Evolutionary conservation across 805 yeast genomes (phyloP).

Genomic region (Peterozyma xylosa): DNA sequence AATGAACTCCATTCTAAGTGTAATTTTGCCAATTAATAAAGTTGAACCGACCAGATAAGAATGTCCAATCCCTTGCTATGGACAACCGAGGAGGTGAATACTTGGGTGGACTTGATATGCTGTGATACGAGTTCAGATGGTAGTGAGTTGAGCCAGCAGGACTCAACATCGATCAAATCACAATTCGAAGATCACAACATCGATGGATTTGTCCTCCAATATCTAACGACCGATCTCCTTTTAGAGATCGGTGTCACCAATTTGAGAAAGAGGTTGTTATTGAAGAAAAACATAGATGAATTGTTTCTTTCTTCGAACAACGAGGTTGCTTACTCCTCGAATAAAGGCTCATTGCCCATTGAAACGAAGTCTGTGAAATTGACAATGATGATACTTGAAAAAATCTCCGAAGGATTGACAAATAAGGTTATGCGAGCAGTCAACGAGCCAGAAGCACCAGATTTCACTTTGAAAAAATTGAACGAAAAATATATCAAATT

Average conservation of each 20-base stretch:
- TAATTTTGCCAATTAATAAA: no score
- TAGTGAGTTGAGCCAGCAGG: background rate
- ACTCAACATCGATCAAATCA: background rate
- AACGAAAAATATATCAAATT: slow-evolving; percentile 48
- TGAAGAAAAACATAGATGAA: slow-evolving; percentile 54
- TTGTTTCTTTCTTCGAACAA: slow-evolving; percentile 31
- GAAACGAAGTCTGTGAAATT: slow-evolving; percentile 2
- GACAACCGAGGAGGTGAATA: slow-evolving; percentile 5
- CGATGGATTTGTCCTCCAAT: slow-evolving; percentile 66
- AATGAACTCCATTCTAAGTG: no score
- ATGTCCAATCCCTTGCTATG: background rate
- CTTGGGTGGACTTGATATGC: background rate
- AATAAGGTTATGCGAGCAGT: background rate
- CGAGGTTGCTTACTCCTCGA: slow-evolving; percentile 4
- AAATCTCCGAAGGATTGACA: background rate
- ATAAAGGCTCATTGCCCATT: background rate
- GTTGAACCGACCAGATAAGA: no score
- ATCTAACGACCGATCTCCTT: slow-evolving; percentile 62
- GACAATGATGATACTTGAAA: slow-evolving; percentile 4
- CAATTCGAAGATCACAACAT: slow-evolving; percentile 52
- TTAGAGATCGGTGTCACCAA: slow-evolving; percentile 59
- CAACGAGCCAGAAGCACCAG: background rate
- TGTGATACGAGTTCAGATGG: no score
- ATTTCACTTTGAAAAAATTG: slow-evolving; percentile 24
- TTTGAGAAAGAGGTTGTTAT: slow-evolving; percentile 46